A percentile compares a stretch with the other conserved stretches of the same genome.
phyloP scores from a whole-genome alignment of 1,284 basidiomycete genomes.

The Rhizopogon hawkerae region DNA sequence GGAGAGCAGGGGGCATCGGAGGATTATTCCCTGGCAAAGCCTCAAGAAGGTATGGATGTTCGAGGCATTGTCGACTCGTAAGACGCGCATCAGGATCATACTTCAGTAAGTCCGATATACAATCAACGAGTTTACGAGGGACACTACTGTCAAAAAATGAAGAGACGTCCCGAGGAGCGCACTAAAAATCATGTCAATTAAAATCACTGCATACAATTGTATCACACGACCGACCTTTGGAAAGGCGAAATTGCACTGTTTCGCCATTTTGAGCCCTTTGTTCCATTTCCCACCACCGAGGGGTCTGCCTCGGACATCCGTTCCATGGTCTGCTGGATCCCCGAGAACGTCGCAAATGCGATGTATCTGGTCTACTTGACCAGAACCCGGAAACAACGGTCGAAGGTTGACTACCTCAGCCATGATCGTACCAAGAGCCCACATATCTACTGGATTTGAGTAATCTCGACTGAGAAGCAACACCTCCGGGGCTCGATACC shows the following conservation, averaged over 20 bases:
- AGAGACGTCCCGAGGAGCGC: slow-evolving; percentile 68
- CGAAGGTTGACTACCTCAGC: slow-evolving; percentile 93
- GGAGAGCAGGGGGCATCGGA: slow-evolving; percentile 50
- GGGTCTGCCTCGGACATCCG: slow-evolving; percentile 59
- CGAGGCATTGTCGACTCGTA: slow-evolving; percentile 79
- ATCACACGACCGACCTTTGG: slow-evolving; percentile 56
- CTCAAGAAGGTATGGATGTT: slow-evolving; percentile 82
- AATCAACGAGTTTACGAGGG: slow-evolving; percentile 79
- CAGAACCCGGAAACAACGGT: slow-evolving; percentile 95
- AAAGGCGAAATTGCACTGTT: slow-evolving; percentile 82
- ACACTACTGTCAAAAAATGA: slow-evolving; percentile 74
- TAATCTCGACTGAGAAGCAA: slow-evolving; percentile 88
- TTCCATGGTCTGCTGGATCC: slow-evolving; percentile 84
- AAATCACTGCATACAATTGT: neutral
- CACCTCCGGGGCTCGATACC: slow-evolving; percentile 99
- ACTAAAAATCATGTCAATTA: slow-evolving; percentile 35
- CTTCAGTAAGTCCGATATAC: slow-evolving; percentile 85
- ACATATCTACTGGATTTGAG: slow-evolving; percentile 96
- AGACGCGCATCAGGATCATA: slow-evolving; percentile 86
- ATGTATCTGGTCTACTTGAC: slow-evolving; percentile 89
- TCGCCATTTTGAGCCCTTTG: slow-evolving; percentile 80
- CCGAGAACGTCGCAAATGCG: slow-evolving; percentile 88
- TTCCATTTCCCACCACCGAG: slow-evolving; percentile 88
- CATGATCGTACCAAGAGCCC: slow-evolving; percentile 98
- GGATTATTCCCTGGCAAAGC: slow-evolving; percentile 60